Conservation (phyloP, 257 asterid genomes). For the Euphrasia confusa region DNA sequence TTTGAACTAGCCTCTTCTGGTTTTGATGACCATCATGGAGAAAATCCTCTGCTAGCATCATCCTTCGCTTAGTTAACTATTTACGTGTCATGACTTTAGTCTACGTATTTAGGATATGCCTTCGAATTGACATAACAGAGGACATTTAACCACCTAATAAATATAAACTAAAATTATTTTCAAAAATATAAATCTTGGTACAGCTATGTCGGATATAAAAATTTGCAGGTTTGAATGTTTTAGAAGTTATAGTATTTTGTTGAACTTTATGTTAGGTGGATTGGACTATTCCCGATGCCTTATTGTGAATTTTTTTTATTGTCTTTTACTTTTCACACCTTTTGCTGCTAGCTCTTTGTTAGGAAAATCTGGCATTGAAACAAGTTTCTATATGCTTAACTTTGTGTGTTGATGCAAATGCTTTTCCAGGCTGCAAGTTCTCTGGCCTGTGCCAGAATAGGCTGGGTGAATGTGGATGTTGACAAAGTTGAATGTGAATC, state of each 20-base stretch:
- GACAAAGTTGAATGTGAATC: constrained; percentile 93
- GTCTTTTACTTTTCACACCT: constrained; percentile 4
- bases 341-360: constrained; percentile 17
- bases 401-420: constrained; percentile 22
- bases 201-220: constrained; percentile 2
- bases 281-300: background rate
- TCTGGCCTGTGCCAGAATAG: constrained; percentile 94
- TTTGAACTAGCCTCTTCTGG: constrained; percentile 30
- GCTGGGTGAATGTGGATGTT: constrained; percentile 90
- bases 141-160: constrained; percentile 13
- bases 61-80: constrained; percentile 4
- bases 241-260: constrained; percentile 10
- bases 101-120: constrained; percentile 1
- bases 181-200: constrained; percentile 13
- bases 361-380: constrained; percentile 16
- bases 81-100: background rate
- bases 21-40: constrained; percentile 15
- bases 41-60: constrained; percentile 10
- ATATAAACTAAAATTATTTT: background rate
- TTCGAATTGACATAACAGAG: constrained; percentile 15
- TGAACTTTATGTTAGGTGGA: constrained; percentile 14
- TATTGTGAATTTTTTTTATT: constrained; percentile 2
- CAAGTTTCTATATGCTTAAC: constrained; percentile 17
- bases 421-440: constrained; percentile 77
- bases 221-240: constrained; percentile 8